These are phyloP conservation scores for Russula brevipes DNA, from an alignment of 768 basidiomycete species.

Conservation along the genomic window DNA sequence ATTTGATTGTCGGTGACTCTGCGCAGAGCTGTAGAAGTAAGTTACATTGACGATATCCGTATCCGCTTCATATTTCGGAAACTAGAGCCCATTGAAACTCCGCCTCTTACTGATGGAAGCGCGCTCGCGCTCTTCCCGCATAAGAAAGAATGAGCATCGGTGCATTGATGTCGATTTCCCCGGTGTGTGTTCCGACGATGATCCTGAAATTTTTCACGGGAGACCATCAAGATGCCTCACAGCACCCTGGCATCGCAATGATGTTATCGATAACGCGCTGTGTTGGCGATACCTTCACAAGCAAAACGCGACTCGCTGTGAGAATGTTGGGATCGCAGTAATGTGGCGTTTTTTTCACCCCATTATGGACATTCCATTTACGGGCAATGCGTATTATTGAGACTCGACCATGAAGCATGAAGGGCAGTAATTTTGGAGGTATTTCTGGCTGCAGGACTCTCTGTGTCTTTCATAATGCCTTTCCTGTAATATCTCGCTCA, in stretches of 20 bases:
- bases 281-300: neutral
- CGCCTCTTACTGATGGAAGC: neutral
- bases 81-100: constrained; percentile 10
- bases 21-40: constrained; percentile 21
- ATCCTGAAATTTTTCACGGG: neutral
- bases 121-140: neutral
- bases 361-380: neutral
- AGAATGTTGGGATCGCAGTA: neutral
- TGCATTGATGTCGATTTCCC: neutral
- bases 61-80: constrained; percentile 20
- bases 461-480: constrained; percentile 9
- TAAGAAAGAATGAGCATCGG: neutral
- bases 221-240: neutral
- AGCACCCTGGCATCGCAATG: constrained; percentile 11
- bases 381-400: neutral
- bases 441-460: constrained; percentile 1
- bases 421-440: neutral
- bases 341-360: neutral
- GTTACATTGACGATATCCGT: constrained; percentile 16
- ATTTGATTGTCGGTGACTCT: constrained; percentile 16
- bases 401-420: neutral
- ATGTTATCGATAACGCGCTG: constrained; percentile 3
- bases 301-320: neutral
- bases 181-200: constrained; percentile 9
- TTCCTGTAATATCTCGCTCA: constrained; percentile 1